Percentiles rank a stretch among this genome's conserved stretches.
phyloP scores from a whole-genome alignment of 148 eudicot species.

The Rhododendron kiyosumense region DNA sequence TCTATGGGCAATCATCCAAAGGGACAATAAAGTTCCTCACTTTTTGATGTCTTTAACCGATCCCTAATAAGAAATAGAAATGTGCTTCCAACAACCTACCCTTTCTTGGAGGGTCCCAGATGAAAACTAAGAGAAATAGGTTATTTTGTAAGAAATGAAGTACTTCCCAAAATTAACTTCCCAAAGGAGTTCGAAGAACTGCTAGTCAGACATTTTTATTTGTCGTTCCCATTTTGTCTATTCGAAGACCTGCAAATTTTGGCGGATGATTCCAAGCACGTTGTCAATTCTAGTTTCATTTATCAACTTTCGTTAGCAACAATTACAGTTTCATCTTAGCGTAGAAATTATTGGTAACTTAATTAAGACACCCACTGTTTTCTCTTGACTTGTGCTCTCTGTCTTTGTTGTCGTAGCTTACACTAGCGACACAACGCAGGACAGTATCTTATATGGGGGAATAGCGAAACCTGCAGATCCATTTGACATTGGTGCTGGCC shows the following conservation, averaged over 20 bases:
- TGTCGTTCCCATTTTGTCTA: background rate
- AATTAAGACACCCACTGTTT: background rate
- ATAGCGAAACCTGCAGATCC: constrained; percentile 25
- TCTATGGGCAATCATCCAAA: background rate
- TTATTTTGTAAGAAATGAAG: background rate
- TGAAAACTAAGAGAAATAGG: background rate
- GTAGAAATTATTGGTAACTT: background rate
- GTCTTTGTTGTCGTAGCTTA: constrained; percentile 17
- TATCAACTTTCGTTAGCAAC: background rate
- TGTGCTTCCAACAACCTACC: background rate
- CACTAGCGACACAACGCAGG: constrained; percentile 26
- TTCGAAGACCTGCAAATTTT: background rate
- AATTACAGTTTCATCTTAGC: background rate
- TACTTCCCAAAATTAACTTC: background rate
- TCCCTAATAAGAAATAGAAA: background rate
- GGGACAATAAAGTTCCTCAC: background rate
- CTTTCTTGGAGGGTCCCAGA: background rate
- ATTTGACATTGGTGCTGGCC: constrained; percentile 47
- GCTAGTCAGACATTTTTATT: background rate
- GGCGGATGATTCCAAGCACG: background rate
- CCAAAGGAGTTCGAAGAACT: background rate
- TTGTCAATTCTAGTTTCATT: background rate
- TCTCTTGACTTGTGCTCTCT: background rate
- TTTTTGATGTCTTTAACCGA: background rate
- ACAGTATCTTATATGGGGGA: constrained; percentile 30